Evolutionary conservation across 495 filamentous ascomycete genomes (phyloP).

Genomic region (Filosporella fistucella): DNA sequence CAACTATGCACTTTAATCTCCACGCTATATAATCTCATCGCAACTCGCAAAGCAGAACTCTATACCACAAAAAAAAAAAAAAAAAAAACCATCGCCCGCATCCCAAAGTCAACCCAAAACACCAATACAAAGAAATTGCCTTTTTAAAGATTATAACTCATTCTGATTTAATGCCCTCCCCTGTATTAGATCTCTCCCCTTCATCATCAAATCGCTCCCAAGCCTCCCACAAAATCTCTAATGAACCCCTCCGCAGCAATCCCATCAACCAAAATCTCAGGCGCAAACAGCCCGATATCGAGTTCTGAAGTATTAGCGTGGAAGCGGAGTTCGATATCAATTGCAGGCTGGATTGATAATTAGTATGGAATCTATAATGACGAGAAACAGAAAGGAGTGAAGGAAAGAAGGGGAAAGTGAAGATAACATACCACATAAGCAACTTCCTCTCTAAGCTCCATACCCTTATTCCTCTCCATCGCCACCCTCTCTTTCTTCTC

Average conservation of each 20-base stretch:
- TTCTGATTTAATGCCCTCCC: no score
- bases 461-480: slow-evolving; percentile 1
- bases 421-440: slow-evolving; percentile 19
- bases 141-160: no score
- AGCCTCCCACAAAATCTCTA: slow-evolving; percentile 11
- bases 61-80: no score
- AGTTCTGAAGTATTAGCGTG: slow-evolving; percentile 23
- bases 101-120: no score
- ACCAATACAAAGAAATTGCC: no score
- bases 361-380: not conserved
- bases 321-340: slow-evolving; percentile 32
- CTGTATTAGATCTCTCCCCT: no score
- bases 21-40: no score
- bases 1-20: no score
- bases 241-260: slow-evolving; percentile 23
- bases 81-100: no score
- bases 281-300: slow-evolving; percentile 34
- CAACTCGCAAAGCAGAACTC: no score
- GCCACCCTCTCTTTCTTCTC: slow-evolving; percentile 12
- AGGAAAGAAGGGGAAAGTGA: not conserved
- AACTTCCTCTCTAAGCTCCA: slow-evolving; percentile 1
- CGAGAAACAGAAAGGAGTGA: not conserved
- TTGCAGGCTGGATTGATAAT: slow-evolving; percentile 24
- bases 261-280: slow-evolving; percentile 18
- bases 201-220: no score